Evolutionary conservation across 805 yeast genomes (phyloP), one percentile per base, ranked within the genome.

Genomic region (Hyphopichia homilentoma): DNA sequence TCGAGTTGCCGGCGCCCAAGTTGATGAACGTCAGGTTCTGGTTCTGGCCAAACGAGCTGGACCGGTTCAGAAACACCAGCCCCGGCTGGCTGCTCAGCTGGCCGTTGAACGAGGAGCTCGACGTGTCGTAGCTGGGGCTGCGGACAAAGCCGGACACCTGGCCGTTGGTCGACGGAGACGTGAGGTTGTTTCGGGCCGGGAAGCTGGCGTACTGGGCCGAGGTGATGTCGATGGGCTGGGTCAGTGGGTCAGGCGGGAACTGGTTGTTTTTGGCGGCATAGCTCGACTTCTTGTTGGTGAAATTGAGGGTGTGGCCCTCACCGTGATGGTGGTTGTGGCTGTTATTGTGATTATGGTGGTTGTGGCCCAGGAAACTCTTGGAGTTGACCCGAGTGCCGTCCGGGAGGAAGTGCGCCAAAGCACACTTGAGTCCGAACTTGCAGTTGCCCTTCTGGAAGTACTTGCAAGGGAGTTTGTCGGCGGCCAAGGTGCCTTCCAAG

Each of bases 371-470:
- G 16, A 35, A 23, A 22, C 42, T 35, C 36, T 50, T 59, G 5
- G 76, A 73, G 50, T 84, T 84, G 13, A 84, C 81, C 27, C 85
- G 67, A n/a, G 87, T 74, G 1, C 96, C 96, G 48, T 89, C 95
- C 0, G 96, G 94, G 25, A 84, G 61, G 36, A 84, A 73, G 60
- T 90, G 98, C 5, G 95, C 95, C 49, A 90, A 73, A 1, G 96
- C 97, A 65, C 98, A 90, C 50, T 88, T 89, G 32, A 77, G 66
- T 4, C 98, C 98, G 58, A 90, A 90, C 61, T 88, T 88, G 61
- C 98, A 90, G 52, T 88, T 87, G n/a, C 97, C 97, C 61, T 85
- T 85, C 50, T 84, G 93, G 57, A 86, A 90, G 59, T 89, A 90
- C 67, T 88, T 89, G 70, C 98, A 90, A 5, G 89, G 86, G 26